Evolutionary conservation across 148 eudicot genomes (phyloP).

Genomic region (Mesembryanthemum crystallinum): DNA sequence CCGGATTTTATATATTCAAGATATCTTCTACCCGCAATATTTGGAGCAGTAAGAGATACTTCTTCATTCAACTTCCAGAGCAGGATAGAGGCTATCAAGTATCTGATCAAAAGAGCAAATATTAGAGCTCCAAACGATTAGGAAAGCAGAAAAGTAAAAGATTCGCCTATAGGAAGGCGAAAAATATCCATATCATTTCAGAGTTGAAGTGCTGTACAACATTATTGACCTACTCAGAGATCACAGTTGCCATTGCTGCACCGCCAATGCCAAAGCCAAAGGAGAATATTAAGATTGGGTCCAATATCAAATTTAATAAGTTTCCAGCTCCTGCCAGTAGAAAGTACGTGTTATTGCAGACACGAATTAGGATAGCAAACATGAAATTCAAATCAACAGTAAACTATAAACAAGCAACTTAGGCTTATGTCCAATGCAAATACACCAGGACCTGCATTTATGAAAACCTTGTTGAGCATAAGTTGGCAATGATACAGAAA

Average conservation of each 20-base stretch:
- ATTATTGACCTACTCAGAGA: constrained; percentile 91
- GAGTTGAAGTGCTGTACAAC: constrained; percentile 36
- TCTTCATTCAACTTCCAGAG: constrained; percentile 71
- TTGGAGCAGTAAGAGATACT: constrained; percentile 60
- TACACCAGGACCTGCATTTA: background rate
- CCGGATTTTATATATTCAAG: constrained; percentile 76
- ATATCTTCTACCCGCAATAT: constrained; percentile 58
- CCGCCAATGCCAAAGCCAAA: constrained; percentile 76
- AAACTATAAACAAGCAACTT: background rate
- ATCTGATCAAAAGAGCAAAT: constrained; percentile 40
- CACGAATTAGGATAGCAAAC: background rate
- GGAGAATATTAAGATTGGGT: constrained; percentile 65
- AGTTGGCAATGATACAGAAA: background rate
- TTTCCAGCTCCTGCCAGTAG: constrained; percentile 75
- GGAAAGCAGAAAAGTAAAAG: background rate
- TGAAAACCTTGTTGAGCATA: background rate
- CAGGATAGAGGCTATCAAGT: constrained; percentile 67
- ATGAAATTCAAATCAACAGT: background rate
- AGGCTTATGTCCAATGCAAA: background rate
- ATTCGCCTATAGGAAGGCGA: background rate
- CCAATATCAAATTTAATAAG: constrained; percentile 68
- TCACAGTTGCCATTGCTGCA: constrained; percentile 91
- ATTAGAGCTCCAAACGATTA: constrained; percentile 6
- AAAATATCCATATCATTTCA: constrained; percentile 2
- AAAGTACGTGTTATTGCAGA: constrained; percentile 3